phyloP scores from a whole-genome alignment of 1,284 basidiomycete genomes.

The Puccinia hordei region DNA sequence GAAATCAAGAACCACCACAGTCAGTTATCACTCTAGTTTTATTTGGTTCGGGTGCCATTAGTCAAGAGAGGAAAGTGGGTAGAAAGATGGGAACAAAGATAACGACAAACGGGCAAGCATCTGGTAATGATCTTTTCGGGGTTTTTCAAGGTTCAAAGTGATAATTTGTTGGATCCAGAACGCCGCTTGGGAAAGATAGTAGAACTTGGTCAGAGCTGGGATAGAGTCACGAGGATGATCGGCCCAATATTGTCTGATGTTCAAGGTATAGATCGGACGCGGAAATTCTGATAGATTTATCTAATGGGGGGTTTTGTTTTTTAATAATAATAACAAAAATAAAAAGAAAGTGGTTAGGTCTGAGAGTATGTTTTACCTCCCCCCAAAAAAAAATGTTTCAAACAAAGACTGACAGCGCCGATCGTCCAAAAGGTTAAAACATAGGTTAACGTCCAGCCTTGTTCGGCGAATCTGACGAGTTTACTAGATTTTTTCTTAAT shows the following conservation, averaged over 20 bases:
- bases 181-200: constrained; percentile 59
- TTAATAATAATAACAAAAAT: constrained; percentile 1
- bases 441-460: constrained; percentile 42
- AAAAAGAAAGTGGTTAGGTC: background rate
- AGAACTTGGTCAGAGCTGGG: constrained; percentile 56
- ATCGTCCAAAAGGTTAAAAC: constrained; percentile 27
- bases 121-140: constrained; percentile 58
- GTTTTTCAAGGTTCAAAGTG: constrained; percentile 58
- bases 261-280: constrained; percentile 28
- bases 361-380: too few species aligned
- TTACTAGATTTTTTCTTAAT: background rate
- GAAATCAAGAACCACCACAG: background rate
- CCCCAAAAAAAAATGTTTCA: background rate
- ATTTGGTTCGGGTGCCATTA: background rate
- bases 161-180: constrained; percentile 60
- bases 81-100: background rate
- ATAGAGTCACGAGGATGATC: constrained; percentile 56
- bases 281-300: constrained; percentile 37
- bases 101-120: constrained; percentile 56
- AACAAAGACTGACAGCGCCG: constrained; percentile 23
- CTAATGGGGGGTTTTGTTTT: background rate
- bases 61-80: background rate
- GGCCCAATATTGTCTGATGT: constrained; percentile 48
- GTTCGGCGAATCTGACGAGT: constrained; percentile 38
- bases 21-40: background rate